Base-by-base conservation (phyloP, 176 grass and related monocot species). In the Bolboschoenus planiculmis region DNA sequence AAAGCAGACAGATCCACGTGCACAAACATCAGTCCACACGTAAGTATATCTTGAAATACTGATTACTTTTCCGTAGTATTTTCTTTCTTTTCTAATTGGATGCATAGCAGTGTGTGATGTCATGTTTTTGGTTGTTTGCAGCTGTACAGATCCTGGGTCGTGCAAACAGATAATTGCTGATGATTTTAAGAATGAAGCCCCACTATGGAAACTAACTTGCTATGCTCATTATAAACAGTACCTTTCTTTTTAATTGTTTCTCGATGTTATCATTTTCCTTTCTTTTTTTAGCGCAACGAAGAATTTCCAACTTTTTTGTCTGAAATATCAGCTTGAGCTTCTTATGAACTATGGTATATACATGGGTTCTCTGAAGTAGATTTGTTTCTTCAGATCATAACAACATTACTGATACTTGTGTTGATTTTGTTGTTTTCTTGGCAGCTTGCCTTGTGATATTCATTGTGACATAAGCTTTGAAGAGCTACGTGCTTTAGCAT, bases 181-280 rank as follows among this genome's bases (percentile, higher is more conserved):
- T 5, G 92, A 95, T 83, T 98, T 84, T 57, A 98, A 95, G 84
- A 95, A 93, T 7, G 95, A 98, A 48, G 85, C 90, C 58, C 90
- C 95, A 3, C 78, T 93, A 67, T 98, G 92, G 95, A 95, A 95
- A 86, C 92, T 98, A 74, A 98, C 95, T 3, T 98, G 90, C 50
- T 98, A 98, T 91, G 86, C 85, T 44, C 90, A 98, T 76, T 56
- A 82, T 59, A 98, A 90, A 55, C 88, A 79, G 92, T 97, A 85
- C 58, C 65, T 27, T 0, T 59, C 20, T 18, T 78, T 40, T 78
- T 82, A 31, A 30, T 51, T 47, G 15, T 24, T 30, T 51, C 71
- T 31, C 23, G 2, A 75, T 48, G 20, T 29, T 30, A 10, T 16
- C 43, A 48, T 75, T 75, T 50, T 30, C 13, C 1, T 74, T n/a